Conservation (phyloP, 2,329 filamentous ascomycete genomes). For the Trichophyton simii region DNA sequence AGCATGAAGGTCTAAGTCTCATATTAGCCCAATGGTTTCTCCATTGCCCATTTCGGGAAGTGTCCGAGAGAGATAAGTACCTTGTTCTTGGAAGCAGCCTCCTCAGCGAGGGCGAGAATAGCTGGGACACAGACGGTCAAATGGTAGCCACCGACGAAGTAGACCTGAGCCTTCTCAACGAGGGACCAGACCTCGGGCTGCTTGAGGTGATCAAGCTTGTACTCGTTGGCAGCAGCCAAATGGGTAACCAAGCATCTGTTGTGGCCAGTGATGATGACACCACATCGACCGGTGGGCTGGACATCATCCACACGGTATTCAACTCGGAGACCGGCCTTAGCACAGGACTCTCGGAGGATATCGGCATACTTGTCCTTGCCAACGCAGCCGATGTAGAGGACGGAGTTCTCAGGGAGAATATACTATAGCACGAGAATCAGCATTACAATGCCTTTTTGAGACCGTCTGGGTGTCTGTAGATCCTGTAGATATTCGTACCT, state of each 20-base stretch:
- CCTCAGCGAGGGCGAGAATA: constrained; percentile 76
- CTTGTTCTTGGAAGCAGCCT: constrained; percentile 85
- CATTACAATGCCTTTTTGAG: neutral
- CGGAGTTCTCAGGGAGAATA: constrained; percentile 76
- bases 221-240: constrained; percentile 91
- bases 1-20: constrained; percentile 59
- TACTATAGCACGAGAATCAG: constrained; percentile 43
- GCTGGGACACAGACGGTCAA: constrained; percentile 90
- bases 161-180: constrained; percentile 75
- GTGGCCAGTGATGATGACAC: constrained; percentile 92
- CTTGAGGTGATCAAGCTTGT: constrained; percentile 89
- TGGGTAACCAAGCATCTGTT: constrained; percentile 92
- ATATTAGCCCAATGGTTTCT: neutral
- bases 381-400: constrained; percentile 86
- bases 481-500: constrained; percentile 36
- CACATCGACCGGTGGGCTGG: constrained; percentile 81
- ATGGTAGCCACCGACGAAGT: constrained; percentile 94
- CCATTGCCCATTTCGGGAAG: neutral
- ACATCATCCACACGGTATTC: constrained; percentile 87
- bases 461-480: neutral
- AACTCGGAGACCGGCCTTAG: constrained; percentile 75
- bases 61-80: constrained; percentile 22
- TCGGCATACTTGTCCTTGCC: constrained; percentile 93
- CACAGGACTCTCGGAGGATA: constrained; percentile 73
- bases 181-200: constrained; percentile 81